Conservation (phyloP, 345 rosid species). For the Brassica cretica region DNA sequence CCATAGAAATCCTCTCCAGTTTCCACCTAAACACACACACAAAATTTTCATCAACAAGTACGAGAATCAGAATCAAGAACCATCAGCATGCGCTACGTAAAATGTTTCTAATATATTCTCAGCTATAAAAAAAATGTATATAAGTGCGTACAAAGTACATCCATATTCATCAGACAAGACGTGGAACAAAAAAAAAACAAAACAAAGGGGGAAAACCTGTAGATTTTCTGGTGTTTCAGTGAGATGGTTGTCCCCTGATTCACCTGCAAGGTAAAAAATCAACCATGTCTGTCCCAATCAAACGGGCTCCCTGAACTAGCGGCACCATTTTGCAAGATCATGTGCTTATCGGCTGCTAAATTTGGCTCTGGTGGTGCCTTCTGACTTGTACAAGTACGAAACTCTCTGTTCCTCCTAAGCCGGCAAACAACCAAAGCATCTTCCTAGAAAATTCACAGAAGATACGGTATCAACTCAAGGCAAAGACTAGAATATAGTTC, state of each 20-base stretch:
- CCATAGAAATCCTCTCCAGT: constrained; percentile 56
- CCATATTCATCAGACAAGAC: background rate
- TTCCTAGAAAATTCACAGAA: constrained; percentile 44
- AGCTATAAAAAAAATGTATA: background rate
- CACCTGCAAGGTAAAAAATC: constrained; percentile 32
- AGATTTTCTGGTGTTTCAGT: constrained; percentile 28
- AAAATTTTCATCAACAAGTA: constrained; percentile 14
- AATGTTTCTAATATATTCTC: background rate
- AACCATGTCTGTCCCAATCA: constrained; percentile 30
- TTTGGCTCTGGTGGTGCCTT: constrained; percentile 23
- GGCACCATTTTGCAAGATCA: constrained; percentile 19
- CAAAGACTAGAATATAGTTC: background rate
- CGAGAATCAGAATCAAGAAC: background rate
- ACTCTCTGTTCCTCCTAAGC: constrained; percentile 58
- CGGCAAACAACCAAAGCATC: constrained; percentile 85
- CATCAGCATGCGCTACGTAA: no score
- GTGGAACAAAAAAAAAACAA: background rate
- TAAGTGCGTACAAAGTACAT: background rate
- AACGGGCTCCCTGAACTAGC: constrained; percentile 13
- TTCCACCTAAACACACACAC: constrained; percentile 21
- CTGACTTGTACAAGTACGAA: constrained; percentile 38
- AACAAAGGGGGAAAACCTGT: constrained; percentile 42
- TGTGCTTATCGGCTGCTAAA: constrained; percentile 8
- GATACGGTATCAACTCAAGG: background rate
- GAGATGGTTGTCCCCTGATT: constrained; percentile 23